A percentile compares a stretch with the other conserved stretches of the same genome.
Conservation (phyloP, 768 basidiomycete genomes). For the Leccinum longicurvipes region DNA sequence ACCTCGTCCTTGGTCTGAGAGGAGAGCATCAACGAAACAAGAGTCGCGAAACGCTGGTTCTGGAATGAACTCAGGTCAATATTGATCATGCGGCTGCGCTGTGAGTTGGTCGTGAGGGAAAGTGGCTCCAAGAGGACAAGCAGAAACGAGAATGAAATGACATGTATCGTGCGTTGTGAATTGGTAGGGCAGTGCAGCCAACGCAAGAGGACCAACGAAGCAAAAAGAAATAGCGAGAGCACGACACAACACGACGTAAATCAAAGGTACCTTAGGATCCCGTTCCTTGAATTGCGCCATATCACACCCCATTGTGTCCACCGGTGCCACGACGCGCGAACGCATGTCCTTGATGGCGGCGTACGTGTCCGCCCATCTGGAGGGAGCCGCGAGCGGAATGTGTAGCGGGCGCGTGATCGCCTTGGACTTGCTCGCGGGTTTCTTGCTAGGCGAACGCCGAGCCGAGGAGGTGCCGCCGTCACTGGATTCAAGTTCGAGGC, state of each 20-base stretch:
- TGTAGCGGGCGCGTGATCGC: slow-evolving; percentile 51
- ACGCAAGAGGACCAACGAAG: not conserved
- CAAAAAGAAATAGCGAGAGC: too few relatives aligned
- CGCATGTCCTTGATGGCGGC: slow-evolving; percentile 76
- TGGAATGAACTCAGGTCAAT: slow-evolving; percentile 26
- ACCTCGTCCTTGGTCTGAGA: slow-evolving; percentile 95
- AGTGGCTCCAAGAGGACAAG: not conserved
- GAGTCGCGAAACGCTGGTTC: slow-evolving; percentile 79
- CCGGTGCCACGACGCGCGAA: slow-evolving; percentile 69
- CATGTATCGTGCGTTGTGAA: not conserved
- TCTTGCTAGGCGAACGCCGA: not conserved
- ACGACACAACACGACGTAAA: slow-evolving; percentile 1
- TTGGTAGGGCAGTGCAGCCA: not conserved
- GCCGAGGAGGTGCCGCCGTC: not conserved
- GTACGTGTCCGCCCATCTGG: slow-evolving; percentile 67
- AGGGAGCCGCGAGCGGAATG: slow-evolving; percentile 65
- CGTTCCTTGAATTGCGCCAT: slow-evolving; percentile 59
- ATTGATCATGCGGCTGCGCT: not conserved
- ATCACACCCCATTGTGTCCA: slow-evolving; percentile 91
- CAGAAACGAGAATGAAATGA: not conserved
- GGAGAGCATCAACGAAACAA: slow-evolving; percentile 92
- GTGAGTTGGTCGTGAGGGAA: not conserved
- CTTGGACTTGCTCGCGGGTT: slow-evolving; percentile 53
- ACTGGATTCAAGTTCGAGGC: not conserved
- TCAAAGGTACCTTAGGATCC: slow-evolving; percentile 56